Percentiles rank a stretch among this genome's conserved stretches.
These are phyloP conservation scores for Ophiocordyceps polyrhachis-furcata DNA, from an alignment of 2,329 filamentous ascomycete genomes.

Conservation along the genomic window DNA sequence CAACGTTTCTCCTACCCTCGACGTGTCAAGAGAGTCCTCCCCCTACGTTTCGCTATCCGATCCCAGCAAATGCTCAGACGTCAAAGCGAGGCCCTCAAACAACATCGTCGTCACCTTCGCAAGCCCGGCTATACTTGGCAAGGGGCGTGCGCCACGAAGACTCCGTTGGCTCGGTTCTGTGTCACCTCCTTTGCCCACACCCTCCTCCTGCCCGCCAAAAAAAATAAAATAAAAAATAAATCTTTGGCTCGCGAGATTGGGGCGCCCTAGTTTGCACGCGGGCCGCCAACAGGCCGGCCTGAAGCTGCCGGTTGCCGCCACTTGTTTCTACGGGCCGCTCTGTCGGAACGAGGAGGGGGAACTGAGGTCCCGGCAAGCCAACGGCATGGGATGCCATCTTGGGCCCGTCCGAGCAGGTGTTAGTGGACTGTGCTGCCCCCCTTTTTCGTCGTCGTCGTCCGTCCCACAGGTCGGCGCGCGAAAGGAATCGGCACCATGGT, in stretches of 20 bases:
- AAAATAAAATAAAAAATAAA: no score
- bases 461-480: no score
- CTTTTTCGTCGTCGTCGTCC: no score
- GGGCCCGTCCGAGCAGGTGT: not conserved
- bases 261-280: constrained; percentile 1
- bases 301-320: not conserved
- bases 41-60: not conserved
- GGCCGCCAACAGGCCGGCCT: constrained; percentile 1
- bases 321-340: constrained; percentile 1
- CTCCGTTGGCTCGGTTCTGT: constrained; percentile 2
- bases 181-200: not conserved
- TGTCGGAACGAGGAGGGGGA: constrained; percentile 1
- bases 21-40: not conserved
- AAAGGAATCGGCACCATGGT: not conserved
- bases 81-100: not conserved
- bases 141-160: constrained; percentile 3
- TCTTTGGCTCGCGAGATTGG: no score
- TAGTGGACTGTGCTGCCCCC: no score
- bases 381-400: not conserved
- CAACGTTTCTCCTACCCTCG: not conserved
- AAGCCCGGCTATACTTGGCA: constrained; percentile 16
- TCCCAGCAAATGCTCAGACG: not conserved
- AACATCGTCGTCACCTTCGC: constrained; percentile 5
- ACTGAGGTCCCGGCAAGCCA: not conserved
- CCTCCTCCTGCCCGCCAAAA: no score